Conservation (phyloP, 2,329 filamentous ascomycete genomes). For the Trichophyton schoenleinii region DNA sequence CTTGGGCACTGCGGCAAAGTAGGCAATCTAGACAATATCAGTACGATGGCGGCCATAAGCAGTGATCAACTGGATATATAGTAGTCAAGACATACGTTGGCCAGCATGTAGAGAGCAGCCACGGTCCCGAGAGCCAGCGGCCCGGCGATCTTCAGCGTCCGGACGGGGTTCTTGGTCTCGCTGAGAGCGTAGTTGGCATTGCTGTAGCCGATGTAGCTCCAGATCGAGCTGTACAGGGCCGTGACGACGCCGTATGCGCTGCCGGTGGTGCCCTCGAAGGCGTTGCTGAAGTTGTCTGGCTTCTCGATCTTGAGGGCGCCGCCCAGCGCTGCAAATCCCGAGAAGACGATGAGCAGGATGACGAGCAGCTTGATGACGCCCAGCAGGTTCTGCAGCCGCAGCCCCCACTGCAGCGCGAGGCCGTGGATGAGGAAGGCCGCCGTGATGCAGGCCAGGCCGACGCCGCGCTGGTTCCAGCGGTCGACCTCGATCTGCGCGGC, state of each 20-base stretch:
- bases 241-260: conserved; percentile 57
- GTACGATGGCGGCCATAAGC: not conserved
- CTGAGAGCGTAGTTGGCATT: conserved; percentile 34
- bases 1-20: conserved; percentile 41
- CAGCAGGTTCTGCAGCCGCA: conserved; percentile 54
- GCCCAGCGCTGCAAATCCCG: conserved; percentile 49
- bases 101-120: conserved; percentile 52
- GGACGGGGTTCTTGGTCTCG: conserved; percentile 54
- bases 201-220: conserved; percentile 50
- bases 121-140: conserved; percentile 48
- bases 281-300: conserved; percentile 47
- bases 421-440: conserved; percentile 54
- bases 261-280: conserved; percentile 54
- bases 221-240: conserved; percentile 59
- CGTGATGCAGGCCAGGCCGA: conserved; percentile 56
- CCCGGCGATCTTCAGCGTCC: conserved; percentile 53
- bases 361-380: conserved; percentile 55
- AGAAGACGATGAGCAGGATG: conserved; percentile 52
- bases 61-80: not conserved
- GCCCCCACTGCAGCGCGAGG: conserved; percentile 50
- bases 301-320: conserved; percentile 49
- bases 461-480: conserved; percentile 54
- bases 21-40: conserved; percentile 27
- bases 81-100: conserved; percentile 42
- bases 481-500: conserved; percentile 50